Conservation (phyloP, 129 eudicot species). For the Oenanthe sinensis region DNA sequence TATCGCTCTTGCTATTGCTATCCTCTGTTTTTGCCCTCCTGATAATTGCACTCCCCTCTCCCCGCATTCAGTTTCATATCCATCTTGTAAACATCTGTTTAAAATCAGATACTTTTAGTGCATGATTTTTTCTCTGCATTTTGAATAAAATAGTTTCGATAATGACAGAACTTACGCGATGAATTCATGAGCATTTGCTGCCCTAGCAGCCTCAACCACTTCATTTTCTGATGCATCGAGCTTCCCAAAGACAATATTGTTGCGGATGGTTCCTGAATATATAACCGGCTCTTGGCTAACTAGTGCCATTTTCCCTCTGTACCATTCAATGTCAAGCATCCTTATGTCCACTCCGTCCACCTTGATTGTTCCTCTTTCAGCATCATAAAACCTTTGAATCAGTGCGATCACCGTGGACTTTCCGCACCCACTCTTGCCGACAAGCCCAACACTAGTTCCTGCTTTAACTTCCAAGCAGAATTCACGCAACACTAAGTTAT, state of each 20-base stretch:
- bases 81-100: slow-evolving; percentile 62
- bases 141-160: not conserved
- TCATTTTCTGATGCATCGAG: slow-evolving; percentile 78
- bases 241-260: slow-evolving; percentile 69
- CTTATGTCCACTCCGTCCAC: slow-evolving; percentile 74
- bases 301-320: slow-evolving; percentile 71
- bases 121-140: not conserved
- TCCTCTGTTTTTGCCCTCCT: slow-evolving; percentile 89
- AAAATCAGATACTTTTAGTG: not conserved
- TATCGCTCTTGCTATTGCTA: slow-evolving; percentile 80
- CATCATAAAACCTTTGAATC: slow-evolving; percentile 76
- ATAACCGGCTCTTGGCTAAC: slow-evolving; percentile 94
- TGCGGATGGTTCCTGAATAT: slow-evolving; percentile 67
- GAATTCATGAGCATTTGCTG: slow-evolving; percentile 92
- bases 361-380: slow-evolving; percentile 59
- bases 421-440: slow-evolving; percentile 93
- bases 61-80: slow-evolving; percentile 84
- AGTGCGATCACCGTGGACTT: slow-evolving; percentile 78
- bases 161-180: slow-evolving; percentile 52
- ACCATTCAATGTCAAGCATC: slow-evolving; percentile 61
- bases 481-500: slow-evolving; percentile 40
- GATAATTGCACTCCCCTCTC: slow-evolving; percentile 88
- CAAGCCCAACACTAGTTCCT: slow-evolving; percentile 81
- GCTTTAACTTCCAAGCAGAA: slow-evolving; percentile 70
- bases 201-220: slow-evolving; percentile 68